Percentiles rank a stretch among this genome's conserved stretches.
Evolutionary conservation across 1,284 basidiomycete genomes (phyloP).

Genomic region (Pascua sp.): DNA sequence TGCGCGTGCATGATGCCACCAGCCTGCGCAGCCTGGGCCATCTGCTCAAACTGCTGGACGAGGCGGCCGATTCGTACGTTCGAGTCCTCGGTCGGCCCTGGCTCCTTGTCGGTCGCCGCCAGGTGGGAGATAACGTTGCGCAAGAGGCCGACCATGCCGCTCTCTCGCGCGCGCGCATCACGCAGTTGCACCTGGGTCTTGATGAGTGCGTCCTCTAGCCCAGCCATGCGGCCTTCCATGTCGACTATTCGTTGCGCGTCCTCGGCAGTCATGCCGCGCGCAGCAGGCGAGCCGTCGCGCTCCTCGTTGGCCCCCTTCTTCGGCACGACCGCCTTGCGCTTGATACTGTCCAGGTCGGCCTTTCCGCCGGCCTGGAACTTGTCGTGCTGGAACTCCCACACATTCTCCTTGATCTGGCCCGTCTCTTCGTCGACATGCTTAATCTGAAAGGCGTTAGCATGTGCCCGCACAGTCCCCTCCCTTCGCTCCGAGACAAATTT

Average conservation of each 20-base stretch:
- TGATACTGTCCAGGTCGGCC: conserved; percentile 86
- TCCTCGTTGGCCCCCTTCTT: conserved; percentile 30
- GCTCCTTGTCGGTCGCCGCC: conserved; percentile 18
- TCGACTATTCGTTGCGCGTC: conserved; percentile 32
- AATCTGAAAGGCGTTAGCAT: conserved; percentile 23
- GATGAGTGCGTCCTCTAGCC: conserved; percentile 33
- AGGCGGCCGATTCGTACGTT: conserved; percentile 6
- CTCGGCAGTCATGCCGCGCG: conserved; percentile 24
- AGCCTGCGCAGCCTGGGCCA: background rate
- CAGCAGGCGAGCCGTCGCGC: conserved; percentile 37
- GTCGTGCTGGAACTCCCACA: conserved; percentile 95
- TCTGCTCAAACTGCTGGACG: conserved; percentile 9
- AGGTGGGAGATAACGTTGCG: conserved; percentile 38
- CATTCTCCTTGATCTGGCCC: conserved; percentile 42
- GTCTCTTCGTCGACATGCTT: conserved; percentile 44
- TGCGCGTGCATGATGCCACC: no score
- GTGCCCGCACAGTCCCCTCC: background rate
- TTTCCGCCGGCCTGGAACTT: conserved; percentile 84
- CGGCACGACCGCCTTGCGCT: conserved; percentile 72
- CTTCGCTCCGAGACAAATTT: background rate
- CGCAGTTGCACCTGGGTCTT: conserved; percentile 30
- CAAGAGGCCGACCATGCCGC: conserved; percentile 28
- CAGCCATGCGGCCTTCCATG: conserved; percentile 35
- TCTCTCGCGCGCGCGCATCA: conserved; percentile 30
- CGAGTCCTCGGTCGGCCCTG: conserved; percentile 4